Conservation (phyloP, 139 green algal species). For the Spirogloea muscicola region DNA sequence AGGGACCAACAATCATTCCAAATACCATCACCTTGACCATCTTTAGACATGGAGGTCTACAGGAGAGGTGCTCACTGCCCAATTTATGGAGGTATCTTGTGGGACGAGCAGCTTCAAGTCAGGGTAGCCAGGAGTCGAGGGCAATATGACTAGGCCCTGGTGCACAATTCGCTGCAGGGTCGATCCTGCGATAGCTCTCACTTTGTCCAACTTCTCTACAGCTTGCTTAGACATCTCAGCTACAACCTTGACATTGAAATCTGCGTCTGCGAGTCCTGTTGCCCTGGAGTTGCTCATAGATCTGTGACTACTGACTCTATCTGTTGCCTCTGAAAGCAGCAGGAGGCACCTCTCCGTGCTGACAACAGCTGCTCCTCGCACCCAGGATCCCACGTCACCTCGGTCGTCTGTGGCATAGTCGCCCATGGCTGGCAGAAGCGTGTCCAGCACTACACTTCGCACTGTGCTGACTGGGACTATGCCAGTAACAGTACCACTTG, state of each 20-base stretch:
- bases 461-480: neutral
- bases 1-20: no score
- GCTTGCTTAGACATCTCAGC: conserved; percentile 66
- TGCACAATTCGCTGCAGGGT: conserved; percentile 32
- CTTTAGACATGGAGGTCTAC: no score
- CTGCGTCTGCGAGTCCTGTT: neutral
- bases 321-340: conserved; percentile 35
- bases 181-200: conserved; percentile 57
- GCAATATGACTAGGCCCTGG: no score
- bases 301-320: conserved; percentile 1
- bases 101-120: no score
- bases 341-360: conserved; percentile 40
- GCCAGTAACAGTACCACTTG: neutral
- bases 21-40: no score
- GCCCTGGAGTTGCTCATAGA: neutral
- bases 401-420: conserved; percentile 93
- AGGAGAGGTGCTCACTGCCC: no score
- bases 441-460: neutral
- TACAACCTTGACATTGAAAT: conserved; percentile 23
- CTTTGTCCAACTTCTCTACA: conserved; percentile 76
- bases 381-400: conserved; percentile 92
- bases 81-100: no score
- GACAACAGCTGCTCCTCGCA: conserved; percentile 81
- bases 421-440: conserved; percentile 62
- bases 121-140: no score